These are phyloP conservation scores for Rhexocercosporidium sp. DNA, from an alignment of 2,329 filamentous ascomycete species.

Conservation along the genomic window DNA sequence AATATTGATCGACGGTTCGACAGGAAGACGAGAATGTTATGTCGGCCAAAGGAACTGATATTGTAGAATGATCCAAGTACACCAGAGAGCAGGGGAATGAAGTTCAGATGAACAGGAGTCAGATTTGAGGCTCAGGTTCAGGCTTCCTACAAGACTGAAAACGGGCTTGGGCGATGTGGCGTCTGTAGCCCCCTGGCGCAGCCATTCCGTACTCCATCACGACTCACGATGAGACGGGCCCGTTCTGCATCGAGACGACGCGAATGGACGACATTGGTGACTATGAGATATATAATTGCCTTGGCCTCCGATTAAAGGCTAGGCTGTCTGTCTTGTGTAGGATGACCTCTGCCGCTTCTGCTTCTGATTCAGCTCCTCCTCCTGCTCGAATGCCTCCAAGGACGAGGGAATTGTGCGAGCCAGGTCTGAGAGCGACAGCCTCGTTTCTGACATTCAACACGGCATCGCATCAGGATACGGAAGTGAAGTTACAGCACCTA, in stretches of 20 bases:
- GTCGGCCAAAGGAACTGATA: neutral
- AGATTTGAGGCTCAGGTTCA: neutral
- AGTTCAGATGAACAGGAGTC: conserved; percentile 4
- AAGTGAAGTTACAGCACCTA: too few species aligned
- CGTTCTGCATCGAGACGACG: neutral
- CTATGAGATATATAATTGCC: neutral
- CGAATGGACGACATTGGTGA: neutral
- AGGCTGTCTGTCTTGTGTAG: neutral
- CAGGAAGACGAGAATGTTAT: neutral
- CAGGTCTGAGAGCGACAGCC: neutral
- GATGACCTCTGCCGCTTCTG: neutral
- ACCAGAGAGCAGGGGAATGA: neutral
- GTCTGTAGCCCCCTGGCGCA: neutral
- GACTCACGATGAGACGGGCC: neutral
- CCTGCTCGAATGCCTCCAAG: neutral
- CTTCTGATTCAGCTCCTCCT: neutral
- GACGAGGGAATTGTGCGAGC: neutral
- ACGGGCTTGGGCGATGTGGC: neutral
- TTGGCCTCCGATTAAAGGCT: neutral
- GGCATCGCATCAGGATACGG: neutral
- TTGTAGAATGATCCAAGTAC: neutral
- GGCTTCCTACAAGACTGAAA: neutral
- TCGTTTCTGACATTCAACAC: neutral
- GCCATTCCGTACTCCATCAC: neutral
- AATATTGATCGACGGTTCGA: neutral